Evolutionary conservation across 768 basidiomycete species (phyloP), one percentile per base, ranked within the genome.

Genomic region (Gelatoporia subvermispora): DNA sequence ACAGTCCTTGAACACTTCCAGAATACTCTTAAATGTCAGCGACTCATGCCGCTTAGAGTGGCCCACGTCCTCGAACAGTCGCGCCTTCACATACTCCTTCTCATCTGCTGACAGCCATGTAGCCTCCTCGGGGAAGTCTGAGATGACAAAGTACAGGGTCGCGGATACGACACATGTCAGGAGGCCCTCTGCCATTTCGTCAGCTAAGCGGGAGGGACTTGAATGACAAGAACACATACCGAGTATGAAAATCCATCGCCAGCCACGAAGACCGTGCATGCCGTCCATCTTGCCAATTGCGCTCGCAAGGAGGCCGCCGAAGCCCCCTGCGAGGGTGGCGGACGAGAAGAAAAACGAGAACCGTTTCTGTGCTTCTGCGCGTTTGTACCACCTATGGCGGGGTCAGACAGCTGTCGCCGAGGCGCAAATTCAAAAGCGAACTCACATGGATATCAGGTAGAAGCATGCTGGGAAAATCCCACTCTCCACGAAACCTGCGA

Each of bases 271-370:
- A 9, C 63, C 61, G 16, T 50, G 52, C 25, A 62, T 41, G 31
- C 65, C 65, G 48, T 66, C 61, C 63, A 66, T 64, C 55, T 66
- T 64, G 18, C 63, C 63, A 28, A 66, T 66, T 5, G 63, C 65
- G 35, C 57, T 60, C 11, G 65, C 65, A 15, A 66, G 58, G 24
- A 66, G 55, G 24, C 65, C 65, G 35, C 67, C 67, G 52, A 68
- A 68, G 13, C 59, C 66, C 28, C 73, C 74, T 4, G 73, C 66
- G 35, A 69, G 61, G 2, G 73, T 74, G 4, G 59, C 62, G 9
- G 67, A 68, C 13, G 60, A 61, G 60, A 71, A 72, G 64, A 71
- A 71, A 62, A 69, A 64, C 28, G 64, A 58, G 50, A 61, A 65
- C 3, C 64, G 56, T 41, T 64, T 65, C 51, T 67, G 65, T 35